These are phyloP conservation scores for Lasiodiplodia hormozganensis DNA, from an alignment of 2,329 filamentous ascomycete species.

Conservation along the genomic window DNA sequence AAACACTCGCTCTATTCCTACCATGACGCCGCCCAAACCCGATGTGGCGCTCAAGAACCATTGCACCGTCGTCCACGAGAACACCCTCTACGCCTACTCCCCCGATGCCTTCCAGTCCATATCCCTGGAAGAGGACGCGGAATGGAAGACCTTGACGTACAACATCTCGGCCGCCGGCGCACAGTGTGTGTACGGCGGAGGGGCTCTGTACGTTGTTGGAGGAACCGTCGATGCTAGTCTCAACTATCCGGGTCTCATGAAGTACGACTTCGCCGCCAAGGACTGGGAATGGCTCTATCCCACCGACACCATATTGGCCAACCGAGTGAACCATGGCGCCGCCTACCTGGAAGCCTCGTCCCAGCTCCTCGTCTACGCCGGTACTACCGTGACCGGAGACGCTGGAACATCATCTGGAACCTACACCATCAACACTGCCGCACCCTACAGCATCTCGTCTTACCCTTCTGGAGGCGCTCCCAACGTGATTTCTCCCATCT, in stretches of 20 bases:
- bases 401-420: constrained; percentile 71
- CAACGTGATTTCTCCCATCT: constrained; percentile 67
- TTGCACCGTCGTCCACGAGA: constrained; percentile 81
- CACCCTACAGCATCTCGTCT: constrained; percentile 69
- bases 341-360: constrained; percentile 74
- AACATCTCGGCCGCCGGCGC: constrained; percentile 76
- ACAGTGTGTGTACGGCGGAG: constrained; percentile 75
- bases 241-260: constrained; percentile 77
- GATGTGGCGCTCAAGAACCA: constrained; percentile 73
- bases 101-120: constrained; percentile 77
- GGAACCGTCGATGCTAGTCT: constrained; percentile 55
- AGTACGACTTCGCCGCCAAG: constrained; percentile 63
- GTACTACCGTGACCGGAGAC: constrained; percentile 66
- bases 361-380: constrained; percentile 81
- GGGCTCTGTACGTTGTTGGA: constrained; percentile 81
- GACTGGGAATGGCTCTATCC: constrained; percentile 65
- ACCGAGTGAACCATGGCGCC: constrained; percentile 77
- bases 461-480: constrained; percentile 67
- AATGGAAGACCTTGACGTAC: constrained; percentile 72
- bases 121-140: constrained; percentile 68
- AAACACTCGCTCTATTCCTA: constrained; percentile 6
- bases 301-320: constrained; percentile 60
- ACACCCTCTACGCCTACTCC: constrained; percentile 86
- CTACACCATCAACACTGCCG: constrained; percentile 72
- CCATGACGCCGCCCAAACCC: constrained; percentile 77